Conservation (phyloP, 192 early-diverging fungal species). For the Podila epicladia region DNA sequence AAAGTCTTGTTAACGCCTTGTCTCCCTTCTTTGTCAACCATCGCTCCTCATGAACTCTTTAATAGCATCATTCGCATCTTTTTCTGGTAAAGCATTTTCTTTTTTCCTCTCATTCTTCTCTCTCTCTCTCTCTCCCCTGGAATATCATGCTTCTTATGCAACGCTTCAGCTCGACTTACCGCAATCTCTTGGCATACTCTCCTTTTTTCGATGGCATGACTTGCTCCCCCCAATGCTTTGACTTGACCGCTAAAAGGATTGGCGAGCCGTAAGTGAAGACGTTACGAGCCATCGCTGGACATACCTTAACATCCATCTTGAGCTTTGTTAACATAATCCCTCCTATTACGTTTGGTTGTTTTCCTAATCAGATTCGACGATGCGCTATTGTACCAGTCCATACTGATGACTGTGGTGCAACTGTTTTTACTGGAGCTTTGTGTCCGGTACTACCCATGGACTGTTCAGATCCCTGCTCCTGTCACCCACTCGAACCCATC, state of each 20-base stretch:
- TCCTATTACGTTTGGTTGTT: not conserved
- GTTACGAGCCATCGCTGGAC: not conserved
- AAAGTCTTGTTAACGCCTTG: not conserved
- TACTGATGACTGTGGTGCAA: constrained; percentile 64
- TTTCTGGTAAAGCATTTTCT: constrained; percentile 27
- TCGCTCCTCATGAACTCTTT: not conserved
- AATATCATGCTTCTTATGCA: not conserved
- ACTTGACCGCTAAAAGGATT: constrained; percentile 20
- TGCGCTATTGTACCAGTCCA: constrained; percentile 62
- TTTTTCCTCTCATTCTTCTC: not conserved
- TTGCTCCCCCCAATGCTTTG: not conserved
- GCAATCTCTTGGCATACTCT: constrained; percentile 2
- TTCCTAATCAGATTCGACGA: constrained; percentile 58
- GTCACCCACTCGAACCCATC: constrained; percentile 41
- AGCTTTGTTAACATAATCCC: not conserved
- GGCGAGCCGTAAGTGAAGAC: constrained; percentile 38
- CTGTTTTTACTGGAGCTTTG: constrained; percentile 60
- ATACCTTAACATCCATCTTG: not conserved
- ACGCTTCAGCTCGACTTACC: not conserved
- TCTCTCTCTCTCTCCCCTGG: not conserved
- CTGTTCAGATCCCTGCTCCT: constrained; percentile 24
- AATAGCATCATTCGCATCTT: constrained; percentile 46
- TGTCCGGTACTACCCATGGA: constrained; percentile 55
- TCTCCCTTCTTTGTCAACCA: not conserved
- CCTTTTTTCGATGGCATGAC: constrained; percentile 4